Conservation (phyloP, 345 rosid species). For the Ceriops decandra region DNA sequence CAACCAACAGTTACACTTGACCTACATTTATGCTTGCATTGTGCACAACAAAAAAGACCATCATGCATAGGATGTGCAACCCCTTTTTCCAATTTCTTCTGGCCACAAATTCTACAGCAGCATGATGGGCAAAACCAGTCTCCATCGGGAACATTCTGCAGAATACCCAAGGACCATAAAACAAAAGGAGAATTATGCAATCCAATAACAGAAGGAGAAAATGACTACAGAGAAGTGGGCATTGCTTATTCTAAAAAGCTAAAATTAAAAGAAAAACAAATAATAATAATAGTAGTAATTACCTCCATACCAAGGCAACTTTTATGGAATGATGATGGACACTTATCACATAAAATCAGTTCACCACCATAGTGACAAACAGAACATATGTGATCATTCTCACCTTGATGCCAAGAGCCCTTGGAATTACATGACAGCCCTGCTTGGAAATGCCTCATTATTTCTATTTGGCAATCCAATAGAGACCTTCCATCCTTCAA, state of each 20-base stretch:
- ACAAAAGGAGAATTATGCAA: neutral
- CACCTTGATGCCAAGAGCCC: constrained; percentile 29
- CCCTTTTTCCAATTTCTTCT: constrained; percentile 28
- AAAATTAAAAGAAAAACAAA: neutral
- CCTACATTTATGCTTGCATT: constrained; percentile 66
- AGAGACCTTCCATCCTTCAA: constrained; percentile 80
- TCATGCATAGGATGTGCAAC: constrained; percentile 22
- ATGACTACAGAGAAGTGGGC: neutral
- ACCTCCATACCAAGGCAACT: constrained; percentile 61
- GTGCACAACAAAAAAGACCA: constrained; percentile 44
- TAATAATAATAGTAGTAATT: neutral
- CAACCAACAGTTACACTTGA: constrained; percentile 17
- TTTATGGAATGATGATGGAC: constrained; percentile 84
- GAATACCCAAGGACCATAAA: constrained; percentile 2
- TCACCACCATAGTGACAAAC: constrained; percentile 81
- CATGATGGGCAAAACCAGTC: constrained; percentile 91
- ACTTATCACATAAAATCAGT: constrained; percentile 64
- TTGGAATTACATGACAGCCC: constrained; percentile 25
- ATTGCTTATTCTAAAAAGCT: neutral
- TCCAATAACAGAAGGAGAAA: neutral
- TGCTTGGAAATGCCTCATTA: constrained; percentile 22
- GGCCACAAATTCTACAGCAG: constrained; percentile 58
- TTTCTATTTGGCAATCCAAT: constrained; percentile 50
- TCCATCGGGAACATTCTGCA: constrained; percentile 65
- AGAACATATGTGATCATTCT: constrained; percentile 62